phyloP scores from a whole-genome alignment of 495 filamentous ascomycete genomes.

The Penicillium mononematosum region DNA sequence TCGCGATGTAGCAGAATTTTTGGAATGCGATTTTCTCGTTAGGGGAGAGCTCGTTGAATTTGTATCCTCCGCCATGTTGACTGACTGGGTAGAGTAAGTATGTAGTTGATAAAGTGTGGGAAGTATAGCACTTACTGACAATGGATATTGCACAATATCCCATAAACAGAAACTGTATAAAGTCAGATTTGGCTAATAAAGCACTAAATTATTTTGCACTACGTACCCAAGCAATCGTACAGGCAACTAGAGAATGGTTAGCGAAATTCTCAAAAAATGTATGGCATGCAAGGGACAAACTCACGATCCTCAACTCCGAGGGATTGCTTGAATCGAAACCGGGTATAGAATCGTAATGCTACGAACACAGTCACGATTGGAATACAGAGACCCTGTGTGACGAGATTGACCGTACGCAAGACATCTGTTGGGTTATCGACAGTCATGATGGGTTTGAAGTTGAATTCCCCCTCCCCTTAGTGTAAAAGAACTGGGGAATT shows the following conservation, averaged over 20 bases:
- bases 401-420: conserved; percentile 39
- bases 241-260: conserved; percentile 30
- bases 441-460: conserved; percentile 25
- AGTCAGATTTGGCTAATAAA: conserved; percentile 1
- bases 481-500: background rate
- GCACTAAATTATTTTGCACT: background rate
- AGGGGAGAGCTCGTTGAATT: conserved; percentile 27
- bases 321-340: conserved; percentile 35
- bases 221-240: conserved; percentile 39
- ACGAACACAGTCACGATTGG: conserved; percentile 41
- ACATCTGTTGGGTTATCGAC: conserved; percentile 33
- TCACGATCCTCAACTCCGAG: conserved; percentile 45
- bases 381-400: conserved; percentile 48
- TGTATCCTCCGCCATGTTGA: conserved; percentile 40
- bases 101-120: background rate
- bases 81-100: conserved; percentile 28
- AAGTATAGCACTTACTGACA: conserved; percentile 28
- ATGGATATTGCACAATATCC: conserved; percentile 40
- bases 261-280: background rate
- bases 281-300: conserved; percentile 2
- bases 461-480: background rate
- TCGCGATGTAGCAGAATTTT: conserved; percentile 45
- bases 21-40: conserved; percentile 27
- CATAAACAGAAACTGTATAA: conserved; percentile 33
- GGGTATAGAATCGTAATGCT: conserved; percentile 37